Evolutionary conservation across 257 asterid species (phyloP).

Genomic region (Pogostemon cablin): DNA sequence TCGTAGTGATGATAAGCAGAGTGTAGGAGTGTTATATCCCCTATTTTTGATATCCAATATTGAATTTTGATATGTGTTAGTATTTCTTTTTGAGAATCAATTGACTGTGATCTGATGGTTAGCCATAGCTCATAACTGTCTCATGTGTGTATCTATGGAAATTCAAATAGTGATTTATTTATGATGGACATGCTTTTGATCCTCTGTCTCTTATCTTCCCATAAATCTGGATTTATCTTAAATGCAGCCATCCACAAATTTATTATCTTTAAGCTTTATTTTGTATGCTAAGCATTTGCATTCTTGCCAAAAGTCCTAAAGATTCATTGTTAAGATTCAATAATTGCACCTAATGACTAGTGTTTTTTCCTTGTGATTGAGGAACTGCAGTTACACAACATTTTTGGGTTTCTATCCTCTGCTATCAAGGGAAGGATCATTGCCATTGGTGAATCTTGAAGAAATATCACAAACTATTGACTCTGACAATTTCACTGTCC

Average conservation of each 20-base stretch:
- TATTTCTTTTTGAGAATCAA: too few species aligned
- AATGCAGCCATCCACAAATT: too few species aligned
- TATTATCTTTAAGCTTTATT: too few species aligned
- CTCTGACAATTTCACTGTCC: slow-evolving; percentile 60
- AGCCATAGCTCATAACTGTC: too few species aligned
- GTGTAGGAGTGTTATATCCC: neutral
- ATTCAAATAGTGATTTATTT: too few species aligned
- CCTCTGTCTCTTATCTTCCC: too few species aligned
- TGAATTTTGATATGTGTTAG: neutral
- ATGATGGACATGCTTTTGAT: too few species aligned
- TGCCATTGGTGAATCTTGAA: slow-evolving; percentile 62
- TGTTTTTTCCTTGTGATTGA: slow-evolving; percentile 8
- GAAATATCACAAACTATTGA: slow-evolving; percentile 85
- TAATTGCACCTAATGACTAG: neutral
- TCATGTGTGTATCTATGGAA: too few species aligned
- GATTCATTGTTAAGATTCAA: neutral
- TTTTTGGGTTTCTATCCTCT: slow-evolving; percentile 65
- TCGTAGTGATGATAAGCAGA: too few species aligned
- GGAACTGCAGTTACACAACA: slow-evolving; percentile 68
- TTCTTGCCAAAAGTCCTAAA: neutral
- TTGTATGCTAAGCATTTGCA: neutral
- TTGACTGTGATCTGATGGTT: too few species aligned
- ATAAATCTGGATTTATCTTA: too few species aligned
- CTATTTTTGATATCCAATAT: neutral
- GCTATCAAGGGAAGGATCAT: slow-evolving; percentile 55